Evolutionary conservation across 768 basidiomycete species (phyloP).

Genomic region (Agaricus sinodeliciosus): DNA sequence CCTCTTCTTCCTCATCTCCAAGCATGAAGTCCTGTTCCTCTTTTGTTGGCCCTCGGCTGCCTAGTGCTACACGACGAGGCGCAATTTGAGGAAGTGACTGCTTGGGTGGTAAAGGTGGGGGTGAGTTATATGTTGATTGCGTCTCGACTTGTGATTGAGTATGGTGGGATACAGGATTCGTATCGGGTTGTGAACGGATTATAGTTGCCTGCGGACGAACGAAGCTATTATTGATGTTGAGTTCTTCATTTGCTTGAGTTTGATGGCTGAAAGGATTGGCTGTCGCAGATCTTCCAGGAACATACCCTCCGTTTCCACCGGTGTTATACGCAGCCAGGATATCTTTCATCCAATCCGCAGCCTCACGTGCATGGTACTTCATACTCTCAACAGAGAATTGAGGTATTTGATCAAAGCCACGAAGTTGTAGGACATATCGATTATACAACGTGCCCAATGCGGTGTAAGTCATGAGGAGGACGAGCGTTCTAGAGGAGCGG

Average conservation of each 20-base stretch:
- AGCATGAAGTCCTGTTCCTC: conserved; percentile 33
- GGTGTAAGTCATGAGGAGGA: conserved; percentile 58
- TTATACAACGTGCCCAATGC: conserved; percentile 71
- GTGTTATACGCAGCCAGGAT: conserved; percentile 19
- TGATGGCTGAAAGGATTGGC: conserved; percentile 38
- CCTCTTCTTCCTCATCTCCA: conserved; percentile 24
- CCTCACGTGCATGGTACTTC: conserved; percentile 40
- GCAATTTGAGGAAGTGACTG: conserved; percentile 11
- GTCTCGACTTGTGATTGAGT: conserved; percentile 23
- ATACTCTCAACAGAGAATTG: conserved; percentile 49
- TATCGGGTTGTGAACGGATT: conserved; percentile 17
- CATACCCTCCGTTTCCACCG: conserved; percentile 14
- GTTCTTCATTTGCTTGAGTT: conserved; percentile 20
- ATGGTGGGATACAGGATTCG: conserved; percentile 39
- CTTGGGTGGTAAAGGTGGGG: conserved; percentile 14
- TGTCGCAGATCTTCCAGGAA: conserved; percentile 8
- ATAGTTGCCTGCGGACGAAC: conserved; percentile 22
- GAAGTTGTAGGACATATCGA: conserved; percentile 63
- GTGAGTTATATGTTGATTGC: conserved; percentile 14
- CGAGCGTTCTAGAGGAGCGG: conserved; percentile 35
- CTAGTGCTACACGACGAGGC: conserved; percentile 6
- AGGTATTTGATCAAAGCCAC: conserved; percentile 70
- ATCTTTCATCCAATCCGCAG: conserved; percentile 36
- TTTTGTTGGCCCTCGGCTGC: conserved; percentile 13
- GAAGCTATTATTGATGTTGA: conserved; percentile 18